These are phyloP conservation scores for Alternaria viburni DNA, from an alignment of 2,329 filamentous ascomycete species.

Conservation along the genomic window DNA sequence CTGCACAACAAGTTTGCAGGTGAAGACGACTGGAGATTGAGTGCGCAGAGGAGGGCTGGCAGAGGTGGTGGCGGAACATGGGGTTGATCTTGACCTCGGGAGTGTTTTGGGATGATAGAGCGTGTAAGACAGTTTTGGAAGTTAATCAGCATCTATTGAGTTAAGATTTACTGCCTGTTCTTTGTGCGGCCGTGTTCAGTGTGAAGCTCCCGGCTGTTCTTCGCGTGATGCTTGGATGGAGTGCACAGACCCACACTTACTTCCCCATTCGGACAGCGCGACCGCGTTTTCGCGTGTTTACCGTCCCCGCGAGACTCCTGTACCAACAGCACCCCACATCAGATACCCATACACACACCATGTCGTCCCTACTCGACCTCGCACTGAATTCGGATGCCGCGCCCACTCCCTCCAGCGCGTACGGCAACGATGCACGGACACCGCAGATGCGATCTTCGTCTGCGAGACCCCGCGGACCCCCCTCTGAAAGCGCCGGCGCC, in stretches of 20 bases:
- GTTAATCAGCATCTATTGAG: background rate
- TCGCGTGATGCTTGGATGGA: background rate
- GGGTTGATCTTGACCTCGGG: slow-evolving; percentile 62
- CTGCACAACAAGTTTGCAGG: slow-evolving; percentile 90
- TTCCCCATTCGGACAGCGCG: slow-evolving; percentile 26
- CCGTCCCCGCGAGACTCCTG: slow-evolving; percentile 18
- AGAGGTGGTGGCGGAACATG: slow-evolving; percentile 92
- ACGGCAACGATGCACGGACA: slow-evolving; percentile 44
- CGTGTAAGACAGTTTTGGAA: background rate
- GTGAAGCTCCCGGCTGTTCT: background rate
- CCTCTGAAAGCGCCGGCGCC: slow-evolving; percentile 58
- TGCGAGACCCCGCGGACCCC: slow-evolving; percentile 61
- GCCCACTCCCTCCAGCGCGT: slow-evolving; percentile 46
- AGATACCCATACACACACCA: slow-evolving; percentile 33
- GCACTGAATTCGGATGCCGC: slow-evolving; percentile 57
- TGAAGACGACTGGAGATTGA: slow-evolving; percentile 94
- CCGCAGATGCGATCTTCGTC: slow-evolving; percentile 57
- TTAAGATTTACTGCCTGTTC: background rate
- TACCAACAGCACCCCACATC: slow-evolving; percentile 10
- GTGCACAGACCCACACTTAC: slow-evolving; percentile 22
- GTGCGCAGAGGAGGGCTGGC: slow-evolving; percentile 83
- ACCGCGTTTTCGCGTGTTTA: slow-evolving; percentile 34
- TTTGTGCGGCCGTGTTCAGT: background rate
- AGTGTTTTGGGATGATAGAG: background rate
- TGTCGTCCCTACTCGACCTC: slow-evolving; percentile 61